These are phyloP conservation scores for Candida coleopterorum DNA, from an alignment of 805 yeast species.

Conservation along the genomic window DNA sequence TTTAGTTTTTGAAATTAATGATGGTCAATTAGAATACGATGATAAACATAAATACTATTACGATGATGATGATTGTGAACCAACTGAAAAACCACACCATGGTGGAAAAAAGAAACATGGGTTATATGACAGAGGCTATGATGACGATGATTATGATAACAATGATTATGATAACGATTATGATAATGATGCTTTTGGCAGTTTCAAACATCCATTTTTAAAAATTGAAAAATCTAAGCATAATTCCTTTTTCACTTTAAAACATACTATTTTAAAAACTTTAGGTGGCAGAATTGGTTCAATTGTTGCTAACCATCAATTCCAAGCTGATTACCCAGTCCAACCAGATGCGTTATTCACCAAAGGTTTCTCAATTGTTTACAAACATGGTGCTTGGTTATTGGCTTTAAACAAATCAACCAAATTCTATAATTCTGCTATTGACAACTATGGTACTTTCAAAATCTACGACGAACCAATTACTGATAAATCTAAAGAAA, in stretches of 20 bases:
- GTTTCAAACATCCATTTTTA: too few species aligned
- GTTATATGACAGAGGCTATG: too few species aligned
- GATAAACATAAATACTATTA: neutral
- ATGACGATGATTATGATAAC: neutral
- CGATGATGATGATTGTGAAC: neutral
- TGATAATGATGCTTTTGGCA: neutral
- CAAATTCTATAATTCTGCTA: neutral
- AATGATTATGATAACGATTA: slow-evolving; percentile 2
- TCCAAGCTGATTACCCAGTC: slow-evolving; percentile 5
- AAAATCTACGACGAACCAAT: slow-evolving; percentile 4
- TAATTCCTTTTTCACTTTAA: slow-evolving; percentile 1
- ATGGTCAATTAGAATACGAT: slow-evolving; percentile 5
- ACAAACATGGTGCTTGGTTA: neutral
- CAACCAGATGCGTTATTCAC: too few species aligned
- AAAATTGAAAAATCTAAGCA: neutral
- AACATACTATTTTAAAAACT: slow-evolving; percentile 39
- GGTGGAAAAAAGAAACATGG: too few species aligned
- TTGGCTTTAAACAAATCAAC: slow-evolving; percentile 3
- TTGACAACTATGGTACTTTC: neutral
- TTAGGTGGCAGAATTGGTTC: slow-evolving; percentile 4
- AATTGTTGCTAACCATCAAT: slow-evolving; percentile 9
- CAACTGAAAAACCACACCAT: too few species aligned
- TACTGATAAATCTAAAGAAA: neutral
- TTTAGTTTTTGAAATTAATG: slow-evolving; percentile 2
- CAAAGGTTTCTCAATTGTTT: slow-evolving; percentile 1